A percentile compares a stretch with the other conserved stretches of the same genome.
Conservation (phyloP, 1,284 basidiomycete species). For the Takashimella tepidaria region DNA sequence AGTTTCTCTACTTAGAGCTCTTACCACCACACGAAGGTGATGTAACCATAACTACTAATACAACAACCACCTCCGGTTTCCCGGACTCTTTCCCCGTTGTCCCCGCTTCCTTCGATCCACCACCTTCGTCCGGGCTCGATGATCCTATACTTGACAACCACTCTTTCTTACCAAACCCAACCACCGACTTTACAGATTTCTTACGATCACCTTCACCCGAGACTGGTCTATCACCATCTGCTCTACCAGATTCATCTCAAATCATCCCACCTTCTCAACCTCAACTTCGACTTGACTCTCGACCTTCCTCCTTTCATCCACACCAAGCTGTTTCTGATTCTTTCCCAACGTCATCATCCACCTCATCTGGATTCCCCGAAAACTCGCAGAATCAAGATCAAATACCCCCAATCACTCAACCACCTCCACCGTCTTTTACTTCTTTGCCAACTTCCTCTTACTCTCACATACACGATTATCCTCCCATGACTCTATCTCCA, state of each 20-base stretch:
- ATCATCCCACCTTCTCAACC: not conserved
- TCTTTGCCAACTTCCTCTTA: no score
- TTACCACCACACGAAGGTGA: no score
- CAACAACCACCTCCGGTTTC: not conserved
- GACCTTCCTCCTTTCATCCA: not conserved
- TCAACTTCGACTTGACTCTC: not conserved
- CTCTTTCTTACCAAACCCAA: not conserved
- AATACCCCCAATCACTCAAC: not conserved
- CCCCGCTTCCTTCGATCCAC: not conserved
- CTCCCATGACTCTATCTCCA: no score
- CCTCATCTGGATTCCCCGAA: no score
- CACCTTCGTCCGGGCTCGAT: not conserved
- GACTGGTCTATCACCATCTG: not conserved
- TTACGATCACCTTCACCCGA: not conserved
- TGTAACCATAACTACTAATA: not conserved
- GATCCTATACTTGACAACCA: not conserved
- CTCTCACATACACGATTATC: no score
- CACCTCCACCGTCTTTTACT: not conserved
- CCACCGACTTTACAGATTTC: not conserved
- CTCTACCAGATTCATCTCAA: not conserved
- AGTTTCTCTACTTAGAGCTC: no score
- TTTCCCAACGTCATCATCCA: not conserved
- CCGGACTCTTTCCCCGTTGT: not conserved
- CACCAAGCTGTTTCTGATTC: not conserved
- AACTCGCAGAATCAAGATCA: no score